Conservation (phyloP, 2,329 filamentous ascomycete species). For the Ustulina deusta region DNA sequence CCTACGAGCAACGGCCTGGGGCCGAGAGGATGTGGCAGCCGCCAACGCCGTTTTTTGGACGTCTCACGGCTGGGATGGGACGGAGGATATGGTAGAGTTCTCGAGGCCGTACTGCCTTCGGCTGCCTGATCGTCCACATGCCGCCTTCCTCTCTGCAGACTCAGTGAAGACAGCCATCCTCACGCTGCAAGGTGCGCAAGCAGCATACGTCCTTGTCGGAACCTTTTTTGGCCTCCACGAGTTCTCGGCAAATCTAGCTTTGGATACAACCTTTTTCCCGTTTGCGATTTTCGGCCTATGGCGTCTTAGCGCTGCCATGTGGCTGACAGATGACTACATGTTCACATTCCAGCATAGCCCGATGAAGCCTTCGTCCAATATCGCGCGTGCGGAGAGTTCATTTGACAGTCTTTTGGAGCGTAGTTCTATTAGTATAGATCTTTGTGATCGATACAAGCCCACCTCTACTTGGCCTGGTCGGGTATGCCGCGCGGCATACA, state of each 20-base stretch:
- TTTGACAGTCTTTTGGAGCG: not conserved
- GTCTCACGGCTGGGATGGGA: slow-evolving; percentile 51
- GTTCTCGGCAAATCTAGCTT: not conserved
- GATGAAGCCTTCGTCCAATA: not conserved
- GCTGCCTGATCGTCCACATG: slow-evolving; percentile 34
- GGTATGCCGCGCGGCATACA: not conserved
- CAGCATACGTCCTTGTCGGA: slow-evolving; percentile 6
- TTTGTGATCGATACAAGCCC: not conserved
- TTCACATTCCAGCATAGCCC: not conserved
- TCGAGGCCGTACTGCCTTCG: slow-evolving; percentile 34
- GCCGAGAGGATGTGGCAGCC: slow-evolving; percentile 46
- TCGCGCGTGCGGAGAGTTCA: not conserved
- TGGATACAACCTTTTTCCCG: not conserved
- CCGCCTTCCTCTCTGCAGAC: slow-evolving; percentile 37
- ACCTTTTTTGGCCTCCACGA: not conserved
- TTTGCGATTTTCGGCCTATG: not conserved
- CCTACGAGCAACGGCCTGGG: slow-evolving; percentile 50
- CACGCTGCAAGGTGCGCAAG: slow-evolving; percentile 42
- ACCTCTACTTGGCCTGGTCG: not conserved
- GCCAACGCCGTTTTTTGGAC: slow-evolving; percentile 54
- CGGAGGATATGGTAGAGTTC: slow-evolving; percentile 45
- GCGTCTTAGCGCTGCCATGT: not conserved
- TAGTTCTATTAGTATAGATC: not conserved
- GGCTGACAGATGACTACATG: not conserved
- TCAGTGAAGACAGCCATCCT: slow-evolving; percentile 44